phyloP scores from a whole-genome alignment of 345 rosid genomes.

The Gossypium sturtianum region DNA sequence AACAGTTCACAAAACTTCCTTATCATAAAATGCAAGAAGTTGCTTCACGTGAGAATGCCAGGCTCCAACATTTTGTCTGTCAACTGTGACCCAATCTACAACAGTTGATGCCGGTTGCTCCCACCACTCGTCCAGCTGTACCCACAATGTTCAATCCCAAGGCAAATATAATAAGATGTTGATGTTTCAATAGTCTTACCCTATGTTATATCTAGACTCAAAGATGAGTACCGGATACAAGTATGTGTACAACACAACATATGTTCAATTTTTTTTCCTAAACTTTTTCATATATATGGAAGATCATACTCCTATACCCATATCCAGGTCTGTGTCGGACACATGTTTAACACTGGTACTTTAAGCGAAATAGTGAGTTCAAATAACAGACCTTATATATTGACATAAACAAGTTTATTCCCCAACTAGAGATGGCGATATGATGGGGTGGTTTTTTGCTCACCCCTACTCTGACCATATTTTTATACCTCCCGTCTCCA shows the following conservation, averaged over 20 bases:
- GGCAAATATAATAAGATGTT: background rate
- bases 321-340: background rate
- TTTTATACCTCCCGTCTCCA: no score
- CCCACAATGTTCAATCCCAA: background rate
- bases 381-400: background rate
- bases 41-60: conserved; percentile 94
- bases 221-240: background rate
- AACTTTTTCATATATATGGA: background rate
- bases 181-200: background rate
- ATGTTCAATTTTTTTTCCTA: background rate
- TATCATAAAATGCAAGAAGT: conserved; percentile 77
- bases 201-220: background rate
- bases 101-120: conserved; percentile 91
- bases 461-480: no score
- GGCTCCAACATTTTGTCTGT: conserved; percentile 73
- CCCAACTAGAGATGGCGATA: no score
- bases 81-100: conserved; percentile 86
- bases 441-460: no score
- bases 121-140: conserved; percentile 95
- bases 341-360: background rate
- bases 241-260: background rate
- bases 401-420: background rate
- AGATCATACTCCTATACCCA: background rate
- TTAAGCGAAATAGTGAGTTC: background rate
- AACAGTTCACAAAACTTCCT: conserved; percentile 36